Conservation (phyloP, 108 stramenopile species). For the Nitzschia sp. region DNA sequence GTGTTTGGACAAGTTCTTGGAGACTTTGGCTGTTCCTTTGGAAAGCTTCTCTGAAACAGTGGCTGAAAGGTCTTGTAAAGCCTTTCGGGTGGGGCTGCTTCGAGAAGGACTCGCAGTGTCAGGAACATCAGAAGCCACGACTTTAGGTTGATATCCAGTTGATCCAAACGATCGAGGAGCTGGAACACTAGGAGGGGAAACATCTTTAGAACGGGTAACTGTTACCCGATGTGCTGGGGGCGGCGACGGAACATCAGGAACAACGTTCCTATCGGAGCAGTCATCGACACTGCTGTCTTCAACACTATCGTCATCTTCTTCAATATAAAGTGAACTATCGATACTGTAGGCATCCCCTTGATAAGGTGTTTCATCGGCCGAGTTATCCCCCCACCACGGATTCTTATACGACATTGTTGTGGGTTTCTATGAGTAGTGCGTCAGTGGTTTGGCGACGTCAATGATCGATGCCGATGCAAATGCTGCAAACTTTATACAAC, state of each 20-base stretch:
- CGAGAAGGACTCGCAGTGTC: background rate
- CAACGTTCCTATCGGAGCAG: background rate
- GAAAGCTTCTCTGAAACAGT: background rate
- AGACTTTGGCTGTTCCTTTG: background rate
- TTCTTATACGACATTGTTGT: background rate
- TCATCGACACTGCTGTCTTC: background rate
- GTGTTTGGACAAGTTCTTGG: conserved; percentile 1
- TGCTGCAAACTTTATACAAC: too few relatives aligned
- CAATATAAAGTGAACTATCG: conserved; percentile 5
- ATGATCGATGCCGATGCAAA: too few relatives aligned
- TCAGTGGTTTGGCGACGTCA: too few relatives aligned
- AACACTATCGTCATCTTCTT: background rate
- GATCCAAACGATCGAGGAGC: too few relatives aligned
- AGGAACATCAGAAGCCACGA: background rate
- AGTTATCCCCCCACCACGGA: conserved; percentile 6
- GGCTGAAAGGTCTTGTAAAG: background rate
- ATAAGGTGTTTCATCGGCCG: background rate
- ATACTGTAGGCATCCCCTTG: background rate
- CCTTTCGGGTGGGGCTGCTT: background rate
- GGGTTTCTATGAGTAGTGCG: too few relatives aligned
- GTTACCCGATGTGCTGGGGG: background rate
- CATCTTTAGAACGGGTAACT: background rate
- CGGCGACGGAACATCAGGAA: background rate
- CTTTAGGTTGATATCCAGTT: too few relatives aligned
- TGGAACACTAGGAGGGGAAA: background rate